These are phyloP conservation scores for Podospora sp. DNA, from an alignment of 495 filamentous ascomycete genomes.

Conservation along the genomic window DNA sequence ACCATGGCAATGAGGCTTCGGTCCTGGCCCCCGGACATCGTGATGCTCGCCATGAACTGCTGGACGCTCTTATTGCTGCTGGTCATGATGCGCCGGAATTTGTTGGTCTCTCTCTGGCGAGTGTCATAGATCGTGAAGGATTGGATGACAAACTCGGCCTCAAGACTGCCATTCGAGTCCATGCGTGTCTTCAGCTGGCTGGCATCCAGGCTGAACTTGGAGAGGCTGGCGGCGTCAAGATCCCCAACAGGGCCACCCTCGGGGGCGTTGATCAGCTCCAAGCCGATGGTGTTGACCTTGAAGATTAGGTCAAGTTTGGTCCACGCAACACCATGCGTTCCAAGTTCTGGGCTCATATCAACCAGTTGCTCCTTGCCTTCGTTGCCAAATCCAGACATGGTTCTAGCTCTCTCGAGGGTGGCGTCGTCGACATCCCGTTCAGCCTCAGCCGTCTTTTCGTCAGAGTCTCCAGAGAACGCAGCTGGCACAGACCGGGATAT, in stretches of 20 bases:
- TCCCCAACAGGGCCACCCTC: constrained; percentile 74
- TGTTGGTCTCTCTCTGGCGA: constrained; percentile 81
- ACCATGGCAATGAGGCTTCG: constrained; percentile 85
- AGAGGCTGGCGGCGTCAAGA: constrained; percentile 79
- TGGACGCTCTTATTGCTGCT: constrained; percentile 90
- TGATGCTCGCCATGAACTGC: constrained; percentile 97
- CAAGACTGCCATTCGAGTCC: constrained; percentile 87
- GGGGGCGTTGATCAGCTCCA: constrained; percentile 82
- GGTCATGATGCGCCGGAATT: constrained; percentile 98
- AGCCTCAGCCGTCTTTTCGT: constrained; percentile 64
- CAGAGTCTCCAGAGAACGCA: constrained; percentile 77
- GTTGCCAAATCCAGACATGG: constrained; percentile 48
- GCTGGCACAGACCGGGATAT: constrained; percentile 82
- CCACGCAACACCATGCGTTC: constrained; percentile 70
- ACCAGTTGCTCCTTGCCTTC: constrained; percentile 46
- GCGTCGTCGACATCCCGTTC: constrained; percentile 50
- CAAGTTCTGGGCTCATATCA: constrained; percentile 66
- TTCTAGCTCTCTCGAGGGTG: constrained; percentile 51
- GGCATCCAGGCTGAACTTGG: constrained; percentile 89
- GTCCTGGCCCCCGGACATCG: constrained; percentile 84
- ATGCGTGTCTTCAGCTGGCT: constrained; percentile 92
- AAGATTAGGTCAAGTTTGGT: constrained; percentile 93
- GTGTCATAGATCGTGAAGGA: constrained; percentile 95
- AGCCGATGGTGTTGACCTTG: constrained; percentile 79
- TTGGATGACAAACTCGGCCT: constrained; percentile 90